Base-by-base conservation (phyloP, 2,329 filamentous ascomycete species). In the Fusarium beomiforme region DNA sequence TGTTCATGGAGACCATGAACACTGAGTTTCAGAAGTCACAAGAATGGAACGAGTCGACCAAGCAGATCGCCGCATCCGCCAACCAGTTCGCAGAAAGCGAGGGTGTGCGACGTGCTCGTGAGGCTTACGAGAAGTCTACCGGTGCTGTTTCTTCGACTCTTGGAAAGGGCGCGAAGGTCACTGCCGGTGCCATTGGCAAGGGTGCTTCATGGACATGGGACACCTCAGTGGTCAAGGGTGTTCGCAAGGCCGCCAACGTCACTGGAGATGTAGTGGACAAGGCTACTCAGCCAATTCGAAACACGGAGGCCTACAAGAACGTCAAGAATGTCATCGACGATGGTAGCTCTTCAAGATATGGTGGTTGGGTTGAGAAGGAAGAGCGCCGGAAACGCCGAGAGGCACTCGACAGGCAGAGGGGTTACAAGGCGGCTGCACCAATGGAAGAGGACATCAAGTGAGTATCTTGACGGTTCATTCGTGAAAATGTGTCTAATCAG, bases 21-120 rank as follows among this genome's bases (percentile, higher is more conserved):
- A 88, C 87, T 62, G 96, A 99, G 83, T 97, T 99, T 84, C 94
- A 98, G 82, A 93, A 94, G 56, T 98, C 95, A 19, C 97, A 98
- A 80, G 96, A 99, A 81, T 99, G 96, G 96, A 97, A 99, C 78
- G 96, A 99, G 79, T 97, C 94, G 44, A 99, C 95, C 43, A 98
- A 99, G 85, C 93, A 96, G 73, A 88, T 99, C 43, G 93, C 93
- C 21, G 93, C 93, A 51, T 93, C 92, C 9, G 94, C 95, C 21
- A 92, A 97, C 78, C 91, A 98, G 77, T 96, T 99, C 79, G 91
- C 91, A 34, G 95, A 98, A 83, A 98, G 94, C 78, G 95, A 98
- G 78, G 93, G 92, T 21, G 93, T 99, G 19, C 92, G 94, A 78
- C 90, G 90, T 76, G 96, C 95, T 33, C 90, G 93, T 72, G 91